phyloP scores from a whole-genome alignment of 306 rosid genomes.

The Lathyrus sativus region DNA sequence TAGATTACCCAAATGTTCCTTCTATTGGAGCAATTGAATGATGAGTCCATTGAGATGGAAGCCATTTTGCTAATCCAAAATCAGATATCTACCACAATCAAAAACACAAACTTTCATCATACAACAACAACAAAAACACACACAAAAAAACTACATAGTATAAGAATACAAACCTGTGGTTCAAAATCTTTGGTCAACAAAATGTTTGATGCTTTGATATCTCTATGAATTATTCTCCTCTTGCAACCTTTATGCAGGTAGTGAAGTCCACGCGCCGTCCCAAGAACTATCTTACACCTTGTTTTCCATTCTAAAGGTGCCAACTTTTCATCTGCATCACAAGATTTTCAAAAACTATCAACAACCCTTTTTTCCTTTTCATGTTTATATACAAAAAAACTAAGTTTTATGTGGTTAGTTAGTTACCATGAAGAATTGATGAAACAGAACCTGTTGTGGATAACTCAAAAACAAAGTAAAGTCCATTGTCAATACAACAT shows the following conservation, averaged over 20 bases:
- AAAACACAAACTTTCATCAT: slow-evolving; percentile 3
- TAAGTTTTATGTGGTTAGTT: background rate
- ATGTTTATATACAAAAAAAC: background rate
- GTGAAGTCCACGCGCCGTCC: slow-evolving; percentile 81
- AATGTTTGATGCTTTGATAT: slow-evolving; percentile 82
- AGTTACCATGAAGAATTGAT: slow-evolving; percentile 83
- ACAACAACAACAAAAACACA: background rate
- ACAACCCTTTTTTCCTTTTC: background rate
- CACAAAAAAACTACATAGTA: background rate
- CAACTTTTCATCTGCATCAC: slow-evolving; percentile 61
- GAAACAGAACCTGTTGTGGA: slow-evolving; percentile 85
- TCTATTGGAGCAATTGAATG: slow-evolving; percentile 97
- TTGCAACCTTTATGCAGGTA: slow-evolving; percentile 91
- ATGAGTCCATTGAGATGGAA: slow-evolving; percentile 95
- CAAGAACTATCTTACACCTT: slow-evolving; percentile 75
- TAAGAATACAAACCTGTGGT: slow-evolving; percentile 57
- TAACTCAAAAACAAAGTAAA: slow-evolving; percentile 74
- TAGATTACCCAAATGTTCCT: slow-evolving; percentile 89
- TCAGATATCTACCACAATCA: slow-evolving; percentile 70
- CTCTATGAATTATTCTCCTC: slow-evolving; percentile 92
- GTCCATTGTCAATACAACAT: slow-evolving; percentile 86
- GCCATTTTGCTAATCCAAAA: slow-evolving; percentile 99
- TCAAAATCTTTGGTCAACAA: slow-evolving; percentile 75
- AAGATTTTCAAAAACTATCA: background rate
- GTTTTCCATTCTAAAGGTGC: slow-evolving; percentile 83